These are phyloP conservation scores for Zygosaccharomyces kombuchaensis DNA, from an alignment of 805 yeast species.

Conservation along the genomic window DNA sequence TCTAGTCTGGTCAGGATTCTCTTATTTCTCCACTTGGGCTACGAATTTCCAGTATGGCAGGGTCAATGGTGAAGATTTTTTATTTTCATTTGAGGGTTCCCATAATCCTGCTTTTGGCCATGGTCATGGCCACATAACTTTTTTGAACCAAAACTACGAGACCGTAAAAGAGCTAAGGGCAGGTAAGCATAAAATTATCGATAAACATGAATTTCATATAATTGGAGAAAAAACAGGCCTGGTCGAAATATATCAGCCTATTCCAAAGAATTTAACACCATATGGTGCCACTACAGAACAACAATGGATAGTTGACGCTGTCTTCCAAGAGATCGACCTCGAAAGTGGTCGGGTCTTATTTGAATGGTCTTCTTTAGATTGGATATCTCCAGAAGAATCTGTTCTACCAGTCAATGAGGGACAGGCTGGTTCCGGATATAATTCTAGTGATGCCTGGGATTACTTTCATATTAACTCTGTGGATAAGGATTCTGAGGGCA, in stretches of 20 bases:
- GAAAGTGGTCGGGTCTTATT: constrained; percentile 36
- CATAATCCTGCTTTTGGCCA: constrained; percentile 32
- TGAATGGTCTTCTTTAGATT: constrained; percentile 28
- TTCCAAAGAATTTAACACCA: constrained; percentile 29
- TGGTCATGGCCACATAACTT: constrained; percentile 28
- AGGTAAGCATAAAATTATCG: constrained; percentile 35
- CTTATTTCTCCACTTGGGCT: constrained; percentile 34
- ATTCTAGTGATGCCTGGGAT: constrained; percentile 36
- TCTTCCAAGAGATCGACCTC: constrained; percentile 37
- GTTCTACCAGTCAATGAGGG: constrained; percentile 33
- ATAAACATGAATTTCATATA: constrained; percentile 39
- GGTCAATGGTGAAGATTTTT: constrained; percentile 27
- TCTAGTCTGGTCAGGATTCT: constrained; percentile 38
- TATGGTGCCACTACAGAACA: constrained; percentile 29
- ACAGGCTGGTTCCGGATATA: constrained; percentile 36
- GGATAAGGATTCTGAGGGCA: constrained; percentile 36
- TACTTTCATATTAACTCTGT: constrained; percentile 40
- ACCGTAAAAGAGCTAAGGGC: constrained; percentile 34
- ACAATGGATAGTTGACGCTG: constrained; percentile 37
- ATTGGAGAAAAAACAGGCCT: constrained; percentile 33
- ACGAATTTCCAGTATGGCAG: constrained; percentile 33
- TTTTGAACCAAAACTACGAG: constrained; percentile 32
- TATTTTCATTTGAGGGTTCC: constrained; percentile 37
- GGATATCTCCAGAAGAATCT: constrained; percentile 35
- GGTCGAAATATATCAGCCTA: constrained; percentile 36